These are phyloP conservation scores for Ascochyta rabiei DNA, from an alignment of 2,329 filamentous ascomycete species.

Conservation along the genomic window DNA sequence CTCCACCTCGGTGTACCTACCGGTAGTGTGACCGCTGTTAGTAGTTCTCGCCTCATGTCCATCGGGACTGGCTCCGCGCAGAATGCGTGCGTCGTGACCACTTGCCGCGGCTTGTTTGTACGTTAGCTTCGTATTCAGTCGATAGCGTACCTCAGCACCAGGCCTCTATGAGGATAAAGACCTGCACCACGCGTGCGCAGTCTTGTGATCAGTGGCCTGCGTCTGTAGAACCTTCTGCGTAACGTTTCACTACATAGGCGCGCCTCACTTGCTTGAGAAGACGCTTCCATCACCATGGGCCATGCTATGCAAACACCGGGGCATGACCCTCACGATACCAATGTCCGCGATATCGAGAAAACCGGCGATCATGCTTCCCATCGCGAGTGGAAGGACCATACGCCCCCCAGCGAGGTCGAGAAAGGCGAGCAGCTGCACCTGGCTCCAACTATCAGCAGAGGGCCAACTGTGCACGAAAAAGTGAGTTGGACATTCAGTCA, in stretches of 20 bases:
- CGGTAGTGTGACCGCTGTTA: conserved; percentile 1
- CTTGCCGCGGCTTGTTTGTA: conserved; percentile 14
- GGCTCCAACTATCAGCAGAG: conserved; percentile 19
- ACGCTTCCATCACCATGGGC: conserved; percentile 1
- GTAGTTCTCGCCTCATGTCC: conserved; percentile 2
- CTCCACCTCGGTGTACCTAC: conserved; percentile 1
- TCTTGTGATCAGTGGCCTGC: conserved; percentile 1
- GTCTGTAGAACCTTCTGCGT: conserved; percentile 5
- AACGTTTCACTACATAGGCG: conserved; percentile 8
- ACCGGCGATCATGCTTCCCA: neutral
- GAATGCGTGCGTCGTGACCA: neutral
- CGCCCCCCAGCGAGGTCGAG: conserved; percentile 28
- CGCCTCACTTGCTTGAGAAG: neutral
- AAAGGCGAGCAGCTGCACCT: conserved; percentile 20
- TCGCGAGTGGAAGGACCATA: conserved; percentile 22
- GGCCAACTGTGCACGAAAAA: conserved; percentile 33
- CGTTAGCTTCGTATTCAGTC: neutral
- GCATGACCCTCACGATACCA: conserved; percentile 10
- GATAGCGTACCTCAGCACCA: conserved; percentile 3
- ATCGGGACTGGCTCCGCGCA: neutral
- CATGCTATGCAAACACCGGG: conserved; percentile 18
- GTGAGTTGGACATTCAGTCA: conserved; percentile 4
- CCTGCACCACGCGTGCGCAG: conserved; percentile 3
- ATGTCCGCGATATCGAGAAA: conserved; percentile 10
- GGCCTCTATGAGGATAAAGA: conserved; percentile 10